phyloP scores from a whole-genome alignment of 345 rosid species.

The Aquilaria sinensis region DNA sequence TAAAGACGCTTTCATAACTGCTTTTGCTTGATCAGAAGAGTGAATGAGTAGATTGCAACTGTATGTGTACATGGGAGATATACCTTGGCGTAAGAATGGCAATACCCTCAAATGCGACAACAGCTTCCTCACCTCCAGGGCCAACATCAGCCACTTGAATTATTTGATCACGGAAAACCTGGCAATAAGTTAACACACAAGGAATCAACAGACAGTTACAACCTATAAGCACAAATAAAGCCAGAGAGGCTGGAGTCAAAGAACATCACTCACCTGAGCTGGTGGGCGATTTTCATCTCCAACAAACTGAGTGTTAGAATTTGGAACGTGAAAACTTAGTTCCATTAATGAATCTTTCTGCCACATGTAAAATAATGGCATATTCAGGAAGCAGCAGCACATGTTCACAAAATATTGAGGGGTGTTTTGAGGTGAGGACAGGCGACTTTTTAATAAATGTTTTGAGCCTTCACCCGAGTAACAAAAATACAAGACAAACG shows the following conservation, averaged over 20 bases:
- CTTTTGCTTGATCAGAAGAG: too few relatives aligned
- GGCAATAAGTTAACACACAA: slow-evolving; percentile 9
- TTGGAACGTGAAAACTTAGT: slow-evolving; percentile 90
- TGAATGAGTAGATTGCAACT: too few relatives aligned
- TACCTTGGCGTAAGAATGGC: slow-evolving; percentile 97
- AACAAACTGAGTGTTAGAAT: slow-evolving; percentile 77
- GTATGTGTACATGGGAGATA: neutral
- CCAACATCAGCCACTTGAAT: slow-evolving; percentile 81
- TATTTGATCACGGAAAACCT: slow-evolving; percentile 81
- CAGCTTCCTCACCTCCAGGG: slow-evolving; percentile 87
- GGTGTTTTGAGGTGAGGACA: too few relatives aligned
- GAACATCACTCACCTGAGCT: slow-evolving; percentile 59
- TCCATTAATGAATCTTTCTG: slow-evolving; percentile 99
- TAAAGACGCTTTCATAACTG: too few relatives aligned
- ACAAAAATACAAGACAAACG: too few relatives aligned
- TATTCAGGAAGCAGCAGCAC: neutral
- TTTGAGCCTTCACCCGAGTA: neutral
- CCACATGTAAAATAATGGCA: slow-evolving; percentile 7
- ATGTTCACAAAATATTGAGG: too few relatives aligned
- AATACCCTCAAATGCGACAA: slow-evolving; percentile 84
- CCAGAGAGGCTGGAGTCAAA: neutral
- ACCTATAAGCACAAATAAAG: neutral
- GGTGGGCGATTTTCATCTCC: slow-evolving; percentile 90
- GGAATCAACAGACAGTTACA: slow-evolving; percentile 5
- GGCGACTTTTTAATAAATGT: too few relatives aligned